These are phyloP conservation scores for Flaveria sonorensis DNA, from an alignment of 129 eudicot species.

Conservation along the genomic window DNA sequence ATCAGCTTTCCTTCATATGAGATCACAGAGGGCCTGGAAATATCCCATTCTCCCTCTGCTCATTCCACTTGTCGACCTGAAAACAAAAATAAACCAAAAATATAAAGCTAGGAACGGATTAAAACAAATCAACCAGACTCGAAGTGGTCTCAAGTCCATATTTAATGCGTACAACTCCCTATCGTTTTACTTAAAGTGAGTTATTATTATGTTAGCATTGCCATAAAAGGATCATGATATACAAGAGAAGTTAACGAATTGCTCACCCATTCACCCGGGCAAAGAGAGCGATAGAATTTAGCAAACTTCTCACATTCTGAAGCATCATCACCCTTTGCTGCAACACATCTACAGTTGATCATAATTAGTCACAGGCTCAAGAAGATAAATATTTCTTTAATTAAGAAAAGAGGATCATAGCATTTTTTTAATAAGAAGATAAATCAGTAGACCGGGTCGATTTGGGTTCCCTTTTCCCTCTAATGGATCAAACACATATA, in stretches of 20 bases:
- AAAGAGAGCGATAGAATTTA: conserved; percentile 43
- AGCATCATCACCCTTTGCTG: conserved; percentile 46
- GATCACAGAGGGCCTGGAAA: conserved; percentile 77
- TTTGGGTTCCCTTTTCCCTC: background rate
- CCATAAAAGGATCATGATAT: background rate
- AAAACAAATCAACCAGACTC: background rate
- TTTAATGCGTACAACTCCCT: too few relatives aligned
- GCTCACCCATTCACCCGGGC: conserved; percentile 51
- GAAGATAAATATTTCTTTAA: background rate
- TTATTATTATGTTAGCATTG: background rate
- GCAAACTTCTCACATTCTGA: conserved; percentile 43
- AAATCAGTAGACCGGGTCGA: too few relatives aligned
- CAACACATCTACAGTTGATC: conserved; percentile 38
- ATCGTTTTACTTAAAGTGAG: too few relatives aligned
- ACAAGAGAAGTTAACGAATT: background rate
- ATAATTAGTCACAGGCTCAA: background rate
- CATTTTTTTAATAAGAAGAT: too few relatives aligned
- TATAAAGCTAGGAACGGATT: background rate
- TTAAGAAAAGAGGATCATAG: background rate
- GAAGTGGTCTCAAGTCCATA: background rate
- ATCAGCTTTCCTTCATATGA: conserved; percentile 10
- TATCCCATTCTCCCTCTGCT: conserved; percentile 81
- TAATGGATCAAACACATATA: background rate
- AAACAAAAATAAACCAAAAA: background rate
- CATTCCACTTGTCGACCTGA: conserved; percentile 91